A percentile compares a stretch with the other conserved stretches of the same genome.
Conservation (phyloP, 2,329 filamentous ascomycete species). For the Aspergillus tanneri region DNA sequence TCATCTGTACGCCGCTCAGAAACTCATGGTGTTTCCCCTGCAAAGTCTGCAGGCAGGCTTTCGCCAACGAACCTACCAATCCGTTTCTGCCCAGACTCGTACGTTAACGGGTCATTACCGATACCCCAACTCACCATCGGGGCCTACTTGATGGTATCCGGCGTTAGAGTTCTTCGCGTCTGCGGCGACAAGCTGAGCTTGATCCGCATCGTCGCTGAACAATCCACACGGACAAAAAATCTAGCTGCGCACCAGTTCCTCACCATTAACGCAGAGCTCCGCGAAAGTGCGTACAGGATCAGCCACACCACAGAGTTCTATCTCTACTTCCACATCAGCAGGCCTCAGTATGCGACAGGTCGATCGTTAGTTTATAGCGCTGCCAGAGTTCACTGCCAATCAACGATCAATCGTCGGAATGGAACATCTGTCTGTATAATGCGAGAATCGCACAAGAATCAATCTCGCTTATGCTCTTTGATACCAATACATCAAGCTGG, state of each 20-base stretch:
- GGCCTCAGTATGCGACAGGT: slow-evolving; percentile 36
- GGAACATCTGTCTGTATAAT: slow-evolving; percentile 36
- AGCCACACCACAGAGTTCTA: slow-evolving; percentile 31
- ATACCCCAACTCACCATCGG: slow-evolving; percentile 43
- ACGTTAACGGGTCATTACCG: slow-evolving; percentile 39
- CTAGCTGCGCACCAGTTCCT: slow-evolving; percentile 41
- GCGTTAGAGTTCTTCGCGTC: slow-evolving; percentile 38
- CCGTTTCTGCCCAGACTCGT: slow-evolving; percentile 32
- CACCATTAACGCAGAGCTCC: slow-evolving; percentile 37
- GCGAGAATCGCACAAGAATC: slow-evolving; percentile 29
- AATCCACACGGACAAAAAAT: slow-evolving; percentile 21
- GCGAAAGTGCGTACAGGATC: slow-evolving; percentile 40
- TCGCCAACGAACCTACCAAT: slow-evolving; percentile 36
- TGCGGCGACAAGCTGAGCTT: slow-evolving; percentile 35
- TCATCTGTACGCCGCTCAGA: slow-evolving; percentile 38
- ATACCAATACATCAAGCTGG: slow-evolving; percentile 32
- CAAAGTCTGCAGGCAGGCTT: slow-evolving; percentile 39
- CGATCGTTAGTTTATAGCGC: slow-evolving; percentile 36
- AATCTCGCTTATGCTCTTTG: slow-evolving; percentile 34
- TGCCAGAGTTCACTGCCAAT: slow-evolving; percentile 25
- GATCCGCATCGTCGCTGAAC: slow-evolving; percentile 31
- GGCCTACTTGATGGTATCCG: slow-evolving; percentile 40
- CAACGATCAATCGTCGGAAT: slow-evolving; percentile 34
- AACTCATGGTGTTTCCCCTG: slow-evolving; percentile 18
- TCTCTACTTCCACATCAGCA: slow-evolving; percentile 43